These are phyloP conservation scores for Schrenkiella parvula DNA, from an alignment of 345 rosid species.

Conservation along the genomic window DNA sequence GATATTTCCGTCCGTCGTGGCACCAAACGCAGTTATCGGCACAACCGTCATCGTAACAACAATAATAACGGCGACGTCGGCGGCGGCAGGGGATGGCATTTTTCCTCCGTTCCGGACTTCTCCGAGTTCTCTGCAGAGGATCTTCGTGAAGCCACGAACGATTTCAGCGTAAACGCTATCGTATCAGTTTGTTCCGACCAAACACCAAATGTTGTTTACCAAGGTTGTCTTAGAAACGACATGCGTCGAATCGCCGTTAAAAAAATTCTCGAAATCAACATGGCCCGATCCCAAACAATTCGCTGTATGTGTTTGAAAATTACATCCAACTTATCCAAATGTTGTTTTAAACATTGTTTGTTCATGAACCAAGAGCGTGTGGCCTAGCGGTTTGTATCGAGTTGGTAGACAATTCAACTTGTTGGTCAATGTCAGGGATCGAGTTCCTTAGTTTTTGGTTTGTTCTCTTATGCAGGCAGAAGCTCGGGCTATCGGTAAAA, in stretches of 20 bases:
- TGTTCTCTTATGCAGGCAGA: constrained; percentile 46
- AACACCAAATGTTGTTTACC: constrained; percentile 77
- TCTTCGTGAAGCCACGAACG: constrained; percentile 75
- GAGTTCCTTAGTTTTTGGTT: background rate
- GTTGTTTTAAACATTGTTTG: background rate
- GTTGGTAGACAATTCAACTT: background rate
- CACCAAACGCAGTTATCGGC: constrained; percentile 18
- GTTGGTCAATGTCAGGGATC: background rate
- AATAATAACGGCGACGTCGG: background rate
- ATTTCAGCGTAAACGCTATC: constrained; percentile 67
- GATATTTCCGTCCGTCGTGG: constrained; percentile 4
- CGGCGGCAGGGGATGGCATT: constrained; percentile 26
- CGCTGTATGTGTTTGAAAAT: constrained; percentile 36
- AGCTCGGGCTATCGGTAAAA: constrained; percentile 72
- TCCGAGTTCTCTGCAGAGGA: constrained; percentile 69
- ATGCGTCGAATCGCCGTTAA: constrained; percentile 76
- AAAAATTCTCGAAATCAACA: constrained; percentile 62
- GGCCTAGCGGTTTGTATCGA: background rate
- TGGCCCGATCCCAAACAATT: constrained; percentile 96
- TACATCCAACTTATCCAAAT: background rate
- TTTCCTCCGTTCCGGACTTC: constrained; percentile 40
- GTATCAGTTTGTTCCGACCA: constrained; percentile 75
- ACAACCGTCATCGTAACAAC: constrained; percentile 23
- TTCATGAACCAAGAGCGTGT: background rate
- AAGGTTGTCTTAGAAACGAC: constrained; percentile 52